Conservation (phyloP, 805 yeast species). For the Cyberlindnera suaveolens region DNA sequence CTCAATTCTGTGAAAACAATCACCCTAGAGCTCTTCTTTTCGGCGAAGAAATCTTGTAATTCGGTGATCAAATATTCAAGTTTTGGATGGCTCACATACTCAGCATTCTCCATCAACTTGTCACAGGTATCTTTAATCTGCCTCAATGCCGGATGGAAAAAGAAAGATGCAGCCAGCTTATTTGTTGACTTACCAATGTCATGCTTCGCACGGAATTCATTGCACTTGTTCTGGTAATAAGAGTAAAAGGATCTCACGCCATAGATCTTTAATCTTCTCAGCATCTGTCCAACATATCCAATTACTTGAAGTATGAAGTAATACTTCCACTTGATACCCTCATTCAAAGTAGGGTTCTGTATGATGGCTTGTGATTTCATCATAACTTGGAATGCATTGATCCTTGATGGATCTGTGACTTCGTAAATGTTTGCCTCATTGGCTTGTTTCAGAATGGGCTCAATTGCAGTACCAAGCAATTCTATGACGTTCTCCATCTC, state of each 20-base stretch:
- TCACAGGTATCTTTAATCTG: constrained; percentile 41
- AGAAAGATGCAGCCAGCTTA: constrained; percentile 56
- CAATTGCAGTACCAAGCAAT: constrained; percentile 54
- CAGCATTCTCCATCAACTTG: constrained; percentile 30
- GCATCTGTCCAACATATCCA: constrained; percentile 66
- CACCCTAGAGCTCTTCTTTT: constrained; percentile 53
- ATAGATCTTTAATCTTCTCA: constrained; percentile 66
- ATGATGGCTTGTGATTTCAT: constrained; percentile 58
- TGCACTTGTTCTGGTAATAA: constrained; percentile 54
- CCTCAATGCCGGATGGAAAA: constrained; percentile 42
- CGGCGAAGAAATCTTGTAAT: constrained; percentile 46
- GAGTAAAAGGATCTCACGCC: constrained; percentile 74
- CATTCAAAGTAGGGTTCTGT: constrained; percentile 48
- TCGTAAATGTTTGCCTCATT: constrained; percentile 58
- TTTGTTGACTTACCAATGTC: constrained; percentile 57
- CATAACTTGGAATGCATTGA: constrained; percentile 67
- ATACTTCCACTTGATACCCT: constrained; percentile 71
- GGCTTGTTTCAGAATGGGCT: constrained; percentile 59
- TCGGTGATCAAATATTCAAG: constrained; percentile 53
- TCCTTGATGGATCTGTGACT: constrained; percentile 56
- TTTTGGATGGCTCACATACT: constrained; percentile 65
- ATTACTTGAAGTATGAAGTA: constrained; percentile 56
- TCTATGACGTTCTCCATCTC: constrained; percentile 55
- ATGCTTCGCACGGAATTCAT: constrained; percentile 53
- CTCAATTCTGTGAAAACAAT: constrained; percentile 86